Evolutionary conservation across 768 basidiomycete genomes (phyloP).

Genomic region (Ramaria sp.): DNA sequence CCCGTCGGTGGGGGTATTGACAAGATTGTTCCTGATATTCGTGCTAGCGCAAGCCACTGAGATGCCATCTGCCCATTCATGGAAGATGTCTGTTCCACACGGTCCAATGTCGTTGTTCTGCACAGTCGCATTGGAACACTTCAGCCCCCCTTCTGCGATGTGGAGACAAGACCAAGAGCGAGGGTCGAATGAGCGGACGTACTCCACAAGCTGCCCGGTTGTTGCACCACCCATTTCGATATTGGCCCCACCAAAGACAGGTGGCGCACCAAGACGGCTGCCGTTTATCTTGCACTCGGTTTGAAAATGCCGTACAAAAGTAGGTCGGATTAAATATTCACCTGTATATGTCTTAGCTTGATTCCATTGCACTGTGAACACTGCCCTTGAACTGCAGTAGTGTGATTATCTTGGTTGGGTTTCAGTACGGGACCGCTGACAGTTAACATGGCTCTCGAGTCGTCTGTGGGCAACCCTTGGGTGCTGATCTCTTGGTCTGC

Average conservation of each 20-base stretch:
- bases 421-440: slow-evolving; percentile 47
- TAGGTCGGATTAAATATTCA: slow-evolving; percentile 16
- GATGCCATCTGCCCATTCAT: slow-evolving; percentile 78
- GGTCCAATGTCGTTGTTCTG: slow-evolving; percentile 82
- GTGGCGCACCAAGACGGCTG: slow-evolving; percentile 41
- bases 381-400: slow-evolving; percentile 60
- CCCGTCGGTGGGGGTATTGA: slow-evolving; percentile 67
- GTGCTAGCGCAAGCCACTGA: slow-evolving; percentile 58
- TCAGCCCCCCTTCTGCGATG: slow-evolving; percentile 53
- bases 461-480: slow-evolving; percentile 57
- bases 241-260: slow-evolving; percentile 56
- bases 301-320: neutral
- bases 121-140: slow-evolving; percentile 51
- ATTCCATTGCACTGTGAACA: slow-evolving; percentile 49
- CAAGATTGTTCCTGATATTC: slow-evolving; percentile 53
- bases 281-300: slow-evolving; percentile 54
- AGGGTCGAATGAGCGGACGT: slow-evolving; percentile 65
- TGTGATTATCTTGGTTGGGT: slow-evolving; percentile 50
- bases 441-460: slow-evolving; percentile 55
- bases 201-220: slow-evolving; percentile 62
- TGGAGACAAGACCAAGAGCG: slow-evolving; percentile 81
- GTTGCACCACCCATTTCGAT: slow-evolving; percentile 81
- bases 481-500: slow-evolving; percentile 77
- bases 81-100: slow-evolving; percentile 51
- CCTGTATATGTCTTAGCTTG: slow-evolving; percentile 64